Evolutionary conservation across 768 basidiomycete species (phyloP).

Genomic region (Panaeolus papilionaceus): DNA sequence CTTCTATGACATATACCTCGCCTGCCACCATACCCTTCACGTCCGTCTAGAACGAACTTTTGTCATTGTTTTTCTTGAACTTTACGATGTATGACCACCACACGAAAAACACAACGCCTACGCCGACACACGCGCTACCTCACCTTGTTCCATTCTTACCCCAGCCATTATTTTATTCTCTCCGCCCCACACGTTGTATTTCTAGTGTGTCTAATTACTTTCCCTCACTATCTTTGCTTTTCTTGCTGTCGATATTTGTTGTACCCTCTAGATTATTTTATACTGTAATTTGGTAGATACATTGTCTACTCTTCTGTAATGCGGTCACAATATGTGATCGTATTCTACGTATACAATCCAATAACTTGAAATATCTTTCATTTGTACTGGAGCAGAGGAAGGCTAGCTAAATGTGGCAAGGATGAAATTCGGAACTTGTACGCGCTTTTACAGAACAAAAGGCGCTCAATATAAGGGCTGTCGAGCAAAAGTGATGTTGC

Average conservation of each 20-base stretch:
- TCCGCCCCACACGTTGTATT: slow-evolving; percentile 6
- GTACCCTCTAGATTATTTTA: slow-evolving; percentile 6
- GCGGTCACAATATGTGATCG: not conserved
- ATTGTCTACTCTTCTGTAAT: not conserved
- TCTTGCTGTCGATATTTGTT: slow-evolving; percentile 4
- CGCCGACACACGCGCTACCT: slow-evolving; percentile 4
- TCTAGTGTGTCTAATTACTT: slow-evolving; percentile 7
- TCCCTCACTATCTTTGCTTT: not conserved
- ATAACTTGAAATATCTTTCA: not conserved
- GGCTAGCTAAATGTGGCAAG: not conserved
- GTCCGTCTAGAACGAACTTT: slow-evolving; percentile 9
- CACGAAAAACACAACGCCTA: slow-evolving; percentile 7
- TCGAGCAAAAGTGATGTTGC: no score
- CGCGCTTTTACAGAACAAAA: no score
- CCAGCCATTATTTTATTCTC: not conserved
- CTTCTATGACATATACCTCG: slow-evolving; percentile 4
- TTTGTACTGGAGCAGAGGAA: not conserved
- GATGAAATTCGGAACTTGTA: no score
- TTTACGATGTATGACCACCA: slow-evolving; percentile 12
- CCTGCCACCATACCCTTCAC: not conserved
- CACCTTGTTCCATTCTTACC: not conserved
- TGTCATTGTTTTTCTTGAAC: not conserved
- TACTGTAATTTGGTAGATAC: slow-evolving; percentile 6
- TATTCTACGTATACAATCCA: not conserved
- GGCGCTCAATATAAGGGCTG: no score